Percentiles rank a stretch among this genome's conserved stretches.
phyloP scores from a whole-genome alignment of 768 basidiomycete genomes.

The Heimioporus sp. region DNA sequence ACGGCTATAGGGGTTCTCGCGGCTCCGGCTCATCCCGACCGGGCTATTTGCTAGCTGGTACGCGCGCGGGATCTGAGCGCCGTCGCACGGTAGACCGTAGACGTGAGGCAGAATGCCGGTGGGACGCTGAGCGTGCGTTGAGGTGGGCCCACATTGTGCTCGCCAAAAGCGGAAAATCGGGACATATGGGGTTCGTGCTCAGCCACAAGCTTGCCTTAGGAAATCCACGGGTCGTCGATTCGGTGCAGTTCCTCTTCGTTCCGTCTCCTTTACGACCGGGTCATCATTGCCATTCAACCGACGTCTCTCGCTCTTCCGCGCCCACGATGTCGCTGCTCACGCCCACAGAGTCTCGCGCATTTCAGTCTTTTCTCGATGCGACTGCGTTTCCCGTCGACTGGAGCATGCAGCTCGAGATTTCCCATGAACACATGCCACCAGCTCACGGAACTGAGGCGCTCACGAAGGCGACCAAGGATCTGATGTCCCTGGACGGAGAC shows the following conservation, averaged over 20 bases:
- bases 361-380: conserved; percentile 68
- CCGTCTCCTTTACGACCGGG: conserved; percentile 1
- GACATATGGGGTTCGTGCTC: conserved; percentile 15
- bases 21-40: too few relatives aligned
- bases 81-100: too few relatives aligned
- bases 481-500: conserved; percentile 65
- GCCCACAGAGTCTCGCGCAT: conserved; percentile 61
- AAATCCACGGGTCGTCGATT: conserved; percentile 16
- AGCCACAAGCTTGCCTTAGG: conserved; percentile 27
- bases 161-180: conserved; percentile 22
- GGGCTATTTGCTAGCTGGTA: too few relatives aligned
- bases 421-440: conserved; percentile 47
- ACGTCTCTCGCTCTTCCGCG: background rate
- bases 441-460: conserved; percentile 62
- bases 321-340: conserved; percentile 59
- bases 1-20: too few relatives aligned
- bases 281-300: background rate
- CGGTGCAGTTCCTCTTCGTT: background rate
- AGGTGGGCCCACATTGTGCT: conserved; percentile 12
- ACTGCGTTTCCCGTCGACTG: conserved; percentile 45
- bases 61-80: too few relatives aligned
- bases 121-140: background rate
- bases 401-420: conserved; percentile 37
- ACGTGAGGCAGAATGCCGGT: too few relatives aligned
- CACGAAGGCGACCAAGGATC: conserved; percentile 77